Base-by-base conservation (phyloP, 1,284 basidiomycete species). In the Baeospora myosura region DNA sequence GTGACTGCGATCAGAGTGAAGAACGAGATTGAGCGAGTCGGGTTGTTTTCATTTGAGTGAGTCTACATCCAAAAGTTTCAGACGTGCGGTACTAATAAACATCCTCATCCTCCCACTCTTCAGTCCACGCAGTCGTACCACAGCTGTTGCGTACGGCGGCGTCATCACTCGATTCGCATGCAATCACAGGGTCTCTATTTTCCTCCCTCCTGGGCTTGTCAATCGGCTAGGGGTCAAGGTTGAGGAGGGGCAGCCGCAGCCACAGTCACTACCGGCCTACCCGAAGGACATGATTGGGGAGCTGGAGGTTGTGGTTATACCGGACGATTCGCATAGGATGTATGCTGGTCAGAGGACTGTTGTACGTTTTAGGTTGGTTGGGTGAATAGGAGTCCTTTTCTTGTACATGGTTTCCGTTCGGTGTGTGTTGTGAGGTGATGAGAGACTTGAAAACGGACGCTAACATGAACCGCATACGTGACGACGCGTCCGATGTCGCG, bases 261-360 rank as follows among this genome's bases (percentile, higher is more conserved):
- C 3, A n/a, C 11, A n/a, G 32, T 14, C n/a, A 4, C 3, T 18
- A 3, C 6, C 6, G 2, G 26, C 24, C 25, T 17, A 38, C 36
- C n/a, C 32, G 32, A 17, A 10, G 32, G 23, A 40, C 16, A 29
- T 30, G 23, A 17, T 10, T 12, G 26, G 38, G 12, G 38, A 40
- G 21, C 24, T 40, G 6, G 38, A 40, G 24, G 16, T 40, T 16
- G 24, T 29, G 8, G 23, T 40, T n/a, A 16, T 40, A 8, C 24
- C 38, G 16, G 26, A 40, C 18, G 10, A 10, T 3, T 40, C 38
- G 26, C 38, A 40, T 20, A 40, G 38, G 23, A 10, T 40, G 12
- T 40, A 17, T 14, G 11, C 38, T 11, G 38, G 24, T 4, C 16
- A 40, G 21, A 28, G 24, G 14, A 23, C 22, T 16, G 38, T 40